A percentile compares a stretch with the other conserved stretches of the same genome.
Evolutionary conservation across 1,284 basidiomycete genomes (phyloP).

Genomic region (Naganishia sp.): DNA sequence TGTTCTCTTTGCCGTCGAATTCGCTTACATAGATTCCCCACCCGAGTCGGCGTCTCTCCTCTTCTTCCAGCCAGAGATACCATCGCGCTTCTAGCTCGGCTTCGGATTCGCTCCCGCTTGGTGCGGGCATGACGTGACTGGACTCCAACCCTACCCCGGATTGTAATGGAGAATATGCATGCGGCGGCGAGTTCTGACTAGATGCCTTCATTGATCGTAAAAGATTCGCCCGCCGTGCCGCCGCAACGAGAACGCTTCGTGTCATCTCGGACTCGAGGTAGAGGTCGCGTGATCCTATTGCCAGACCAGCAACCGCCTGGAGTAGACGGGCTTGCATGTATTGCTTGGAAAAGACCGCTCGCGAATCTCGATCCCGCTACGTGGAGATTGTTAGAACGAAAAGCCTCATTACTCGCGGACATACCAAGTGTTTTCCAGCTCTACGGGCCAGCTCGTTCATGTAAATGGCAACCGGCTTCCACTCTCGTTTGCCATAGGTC

Average conservation of each 20-base stretch:
- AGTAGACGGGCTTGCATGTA: slow-evolving; percentile 39
- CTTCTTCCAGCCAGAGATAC: slow-evolving; percentile 42
- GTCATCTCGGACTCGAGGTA: slow-evolving; percentile 45
- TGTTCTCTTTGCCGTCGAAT: neutral
- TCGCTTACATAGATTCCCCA: slow-evolving; percentile 45
- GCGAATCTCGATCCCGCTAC: slow-evolving; percentile 44
- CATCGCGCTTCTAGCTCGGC: slow-evolving; percentile 10
- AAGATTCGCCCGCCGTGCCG: slow-evolving; percentile 39
- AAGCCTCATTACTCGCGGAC: slow-evolving; percentile 6
- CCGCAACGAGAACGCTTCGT: slow-evolving; percentile 42
- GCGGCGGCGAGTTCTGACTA: slow-evolving; percentile 10
- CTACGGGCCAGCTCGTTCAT: slow-evolving; percentile 43
- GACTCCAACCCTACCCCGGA: neutral
- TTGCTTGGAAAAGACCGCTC: slow-evolving; percentile 42
- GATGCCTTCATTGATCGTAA: slow-evolving; percentile 37
- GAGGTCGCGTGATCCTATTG: slow-evolving; percentile 45
- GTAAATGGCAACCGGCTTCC: slow-evolving; percentile 41
- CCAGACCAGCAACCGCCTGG: slow-evolving; percentile 39
- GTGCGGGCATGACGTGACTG: too few species aligned
- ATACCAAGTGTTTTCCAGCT: slow-evolving; percentile 44
- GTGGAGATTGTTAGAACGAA: neutral
- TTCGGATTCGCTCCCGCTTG: neutral
- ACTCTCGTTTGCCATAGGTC: slow-evolving; percentile 42
- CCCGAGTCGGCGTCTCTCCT: slow-evolving; percentile 39
- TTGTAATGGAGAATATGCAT: neutral